Conservation (phyloP, 352 stramenopile genomes). For the Globisporangium takayamanum region DNA sequence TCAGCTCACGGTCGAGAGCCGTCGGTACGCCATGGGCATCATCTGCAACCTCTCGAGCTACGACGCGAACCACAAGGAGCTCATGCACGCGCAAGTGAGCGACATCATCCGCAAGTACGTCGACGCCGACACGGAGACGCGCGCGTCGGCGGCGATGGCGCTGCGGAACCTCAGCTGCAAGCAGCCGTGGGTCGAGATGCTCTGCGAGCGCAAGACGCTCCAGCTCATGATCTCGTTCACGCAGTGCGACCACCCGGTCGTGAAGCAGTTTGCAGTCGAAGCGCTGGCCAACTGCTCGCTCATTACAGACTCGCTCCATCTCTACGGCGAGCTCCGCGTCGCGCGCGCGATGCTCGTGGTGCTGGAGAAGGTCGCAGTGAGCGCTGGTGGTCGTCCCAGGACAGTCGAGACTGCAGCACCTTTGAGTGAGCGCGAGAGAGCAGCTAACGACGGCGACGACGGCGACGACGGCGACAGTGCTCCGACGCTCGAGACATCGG, state of each 20-base stretch:
- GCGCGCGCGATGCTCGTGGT: conserved; percentile 37
- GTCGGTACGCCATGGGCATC: conserved; percentile 54
- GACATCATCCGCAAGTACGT: conserved; percentile 69
- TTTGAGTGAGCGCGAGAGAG: not conserved
- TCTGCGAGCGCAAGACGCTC: conserved; percentile 68
- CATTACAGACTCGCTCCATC: conserved; percentile 61
- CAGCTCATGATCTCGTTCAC: conserved; percentile 53
- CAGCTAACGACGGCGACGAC: not conserved
- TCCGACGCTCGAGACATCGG: not conserved
- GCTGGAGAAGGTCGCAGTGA: conserved; percentile 24
- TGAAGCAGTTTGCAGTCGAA: conserved; percentile 59
- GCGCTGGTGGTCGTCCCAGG: no score
- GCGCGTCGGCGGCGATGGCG: conserved; percentile 62
- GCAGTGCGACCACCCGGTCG: conserved; percentile 39
- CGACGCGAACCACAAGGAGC: conserved; percentile 74
- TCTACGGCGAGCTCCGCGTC: conserved; percentile 67
- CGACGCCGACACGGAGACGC: conserved; percentile 60
- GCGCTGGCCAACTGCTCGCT: conserved; percentile 72
- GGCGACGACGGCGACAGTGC: not conserved
- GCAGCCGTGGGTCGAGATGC: conserved; percentile 73
- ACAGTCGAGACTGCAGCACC: not conserved
- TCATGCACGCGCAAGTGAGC: conserved; percentile 66
- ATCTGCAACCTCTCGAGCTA: conserved; percentile 73
- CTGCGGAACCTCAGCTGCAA: conserved; percentile 67
- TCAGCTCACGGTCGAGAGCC: conserved; percentile 33